Conservation (phyloP, 257 asterid species). For the Solanum rostratum region DNA sequence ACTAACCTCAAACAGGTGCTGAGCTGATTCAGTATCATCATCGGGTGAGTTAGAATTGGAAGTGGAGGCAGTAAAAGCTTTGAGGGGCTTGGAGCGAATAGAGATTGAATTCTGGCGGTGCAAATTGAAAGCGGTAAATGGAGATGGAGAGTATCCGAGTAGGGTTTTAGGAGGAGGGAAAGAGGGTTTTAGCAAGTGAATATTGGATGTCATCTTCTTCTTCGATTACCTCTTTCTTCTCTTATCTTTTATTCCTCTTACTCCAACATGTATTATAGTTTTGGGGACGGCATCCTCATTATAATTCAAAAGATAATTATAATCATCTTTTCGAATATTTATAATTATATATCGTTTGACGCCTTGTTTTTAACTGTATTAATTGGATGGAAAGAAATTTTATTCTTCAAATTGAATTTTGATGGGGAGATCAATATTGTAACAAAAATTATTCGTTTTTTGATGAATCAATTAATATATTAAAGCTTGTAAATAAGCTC, state of each 20-base stretch:
- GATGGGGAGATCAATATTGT: too few relatives aligned
- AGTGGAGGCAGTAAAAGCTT: conserved; percentile 30
- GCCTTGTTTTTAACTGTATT: too few relatives aligned
- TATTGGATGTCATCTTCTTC: background rate
- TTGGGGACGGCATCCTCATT: too few relatives aligned
- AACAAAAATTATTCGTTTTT: too few relatives aligned
- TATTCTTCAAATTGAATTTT: too few relatives aligned
- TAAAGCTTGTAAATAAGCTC: too few relatives aligned
- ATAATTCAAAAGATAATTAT: too few relatives aligned
- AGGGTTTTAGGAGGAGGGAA: conserved; percentile 2
- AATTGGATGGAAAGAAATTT: too few relatives aligned
- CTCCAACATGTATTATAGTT: too few relatives aligned
- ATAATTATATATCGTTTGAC: too few relatives aligned
- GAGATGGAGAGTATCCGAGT: background rate
- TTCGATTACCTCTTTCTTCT: background rate
- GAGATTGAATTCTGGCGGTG: background rate
- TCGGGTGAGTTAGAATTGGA: conserved; percentile 24
- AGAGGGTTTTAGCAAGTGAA: background rate
- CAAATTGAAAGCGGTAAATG: background rate
- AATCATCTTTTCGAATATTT: too few relatives aligned
- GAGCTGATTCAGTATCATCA: conserved; percentile 32
- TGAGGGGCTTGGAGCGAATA: conserved; percentile 9
- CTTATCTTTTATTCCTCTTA: background rate
- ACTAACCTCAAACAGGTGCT: conserved; percentile 30
- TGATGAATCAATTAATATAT: too few relatives aligned